A percentile compares a stretch with the other conserved stretches of the same genome.
phyloP scores from a whole-genome alignment of 2,329 filamentous ascomycete species.

The Hymenoscyphus salicellus region DNA sequence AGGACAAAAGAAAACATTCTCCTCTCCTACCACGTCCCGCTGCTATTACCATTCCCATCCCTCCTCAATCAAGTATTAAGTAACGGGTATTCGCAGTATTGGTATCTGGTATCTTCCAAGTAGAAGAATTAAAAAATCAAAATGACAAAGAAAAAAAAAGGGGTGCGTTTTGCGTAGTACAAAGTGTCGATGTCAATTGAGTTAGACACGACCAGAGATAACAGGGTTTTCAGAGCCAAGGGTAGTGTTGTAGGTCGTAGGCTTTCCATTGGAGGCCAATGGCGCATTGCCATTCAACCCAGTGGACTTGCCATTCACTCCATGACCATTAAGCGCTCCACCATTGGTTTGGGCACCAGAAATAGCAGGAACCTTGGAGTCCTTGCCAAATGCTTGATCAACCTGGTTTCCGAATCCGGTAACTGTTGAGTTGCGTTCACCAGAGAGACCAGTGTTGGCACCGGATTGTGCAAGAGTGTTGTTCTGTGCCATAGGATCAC shows the following conservation, averaged over 20 bases:
- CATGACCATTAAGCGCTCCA: background rate
- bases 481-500: background rate
- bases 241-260: conserved; percentile 19
- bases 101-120: conserved; percentile 10
- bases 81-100: conserved; percentile 12
- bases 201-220: conserved; percentile 21
- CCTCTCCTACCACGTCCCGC: background rate
- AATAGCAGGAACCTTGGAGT: conserved; percentile 7
- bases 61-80: conserved; percentile 4
- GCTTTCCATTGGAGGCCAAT: conserved; percentile 5
- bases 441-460: background rate
- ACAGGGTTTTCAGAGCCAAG: conserved; percentile 29
- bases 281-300: conserved; percentile 2
- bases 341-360: background rate
- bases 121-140: background rate
- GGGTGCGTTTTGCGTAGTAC: background rate
- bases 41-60: background rate
- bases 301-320: background rate
- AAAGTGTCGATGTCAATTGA: background rate
- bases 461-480: background rate
- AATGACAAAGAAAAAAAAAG: background rate
- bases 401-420: conserved; percentile 36
- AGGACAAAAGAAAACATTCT: too few species aligned
- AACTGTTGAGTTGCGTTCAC: conserved; percentile 6
- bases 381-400: conserved; percentile 29